Evolutionary conservation across 345 rosid genomes (phyloP), one percentile per base, ranked within the genome.

Genomic region (Excoecaria agallocha): DNA sequence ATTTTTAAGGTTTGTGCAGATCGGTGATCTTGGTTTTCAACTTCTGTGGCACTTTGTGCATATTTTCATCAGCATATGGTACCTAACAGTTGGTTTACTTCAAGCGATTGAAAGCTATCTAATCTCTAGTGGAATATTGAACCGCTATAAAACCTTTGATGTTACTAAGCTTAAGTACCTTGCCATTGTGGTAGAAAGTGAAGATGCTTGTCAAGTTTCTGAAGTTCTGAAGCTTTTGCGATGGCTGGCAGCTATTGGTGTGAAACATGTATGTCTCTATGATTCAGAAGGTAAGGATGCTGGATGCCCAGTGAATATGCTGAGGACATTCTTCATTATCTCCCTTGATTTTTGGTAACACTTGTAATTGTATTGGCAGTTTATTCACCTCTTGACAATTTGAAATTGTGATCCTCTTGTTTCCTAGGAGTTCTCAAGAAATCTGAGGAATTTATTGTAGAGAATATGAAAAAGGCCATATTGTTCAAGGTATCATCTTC

Each of bases 121-220:
- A 35, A 90, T 93, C 75, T 91, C 91, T 6, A 76, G 70, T 56
- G 94, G 94, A 66, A 12, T 91, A 35, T 70, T 87, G 35, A 76
- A 80, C 73, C 83, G 73, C 50, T 95, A 90, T 80, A 72, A 75
- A 48, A 72, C 81, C 17, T 71, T 93, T 41, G 37, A 89, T 65
- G 46, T 86, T 52, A 82, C 79, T 71, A 86, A 88, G 84, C 87
- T 95, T 59, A 81, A 30, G 50, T 90, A 81, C 76, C 85, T 89
- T 57, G 98, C 96, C 52, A 66, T 93, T 71, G 98, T 84, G 12
- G 68, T 93, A 19, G 97, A 95, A 76, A 87, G 93, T 64, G 89
- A 85, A 54, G 90, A 88, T 73, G 85, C 90, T 74, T 20, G 22
- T 45, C 82, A 81, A 49, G 89, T 66, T 71, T 70, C 84, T 7